Evolutionary conservation across 1,284 basidiomycete genomes (phyloP).

Genomic region (Puccinia triticina): DNA sequence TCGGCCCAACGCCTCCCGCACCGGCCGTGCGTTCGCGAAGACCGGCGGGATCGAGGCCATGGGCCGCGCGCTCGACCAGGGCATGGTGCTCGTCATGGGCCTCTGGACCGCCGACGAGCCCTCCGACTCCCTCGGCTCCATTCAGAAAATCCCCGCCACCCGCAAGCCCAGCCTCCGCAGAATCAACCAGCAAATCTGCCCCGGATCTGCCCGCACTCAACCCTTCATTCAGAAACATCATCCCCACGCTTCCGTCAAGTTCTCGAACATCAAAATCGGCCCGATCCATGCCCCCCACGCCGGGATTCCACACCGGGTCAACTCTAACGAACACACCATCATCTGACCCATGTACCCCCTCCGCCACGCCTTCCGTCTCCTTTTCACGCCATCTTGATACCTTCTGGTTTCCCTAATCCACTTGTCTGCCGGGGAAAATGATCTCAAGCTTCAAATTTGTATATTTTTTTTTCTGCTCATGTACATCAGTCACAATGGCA

Average conservation of each 20-base stretch:
- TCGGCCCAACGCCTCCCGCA: background rate
- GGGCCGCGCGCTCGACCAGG: constrained; percentile 11
- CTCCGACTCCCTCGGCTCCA: background rate
- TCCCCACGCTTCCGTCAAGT: constrained; percentile 22
- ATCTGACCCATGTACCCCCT: background rate
- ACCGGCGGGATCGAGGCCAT: constrained; percentile 22
- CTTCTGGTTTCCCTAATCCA: too few species aligned
- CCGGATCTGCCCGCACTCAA: background rate
- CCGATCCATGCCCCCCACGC: background rate
- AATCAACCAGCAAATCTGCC: background rate
- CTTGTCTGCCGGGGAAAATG: too few species aligned
- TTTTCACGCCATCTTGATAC: too few species aligned
- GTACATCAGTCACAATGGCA: too few species aligned
- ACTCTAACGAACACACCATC: background rate
- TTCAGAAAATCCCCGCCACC: background rate
- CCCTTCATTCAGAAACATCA: constrained; percentile 17
- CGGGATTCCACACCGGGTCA: background rate
- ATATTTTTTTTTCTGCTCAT: too few species aligned
- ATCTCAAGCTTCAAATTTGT: too few species aligned
- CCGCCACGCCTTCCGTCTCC: too few species aligned
- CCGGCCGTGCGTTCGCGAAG: background rate
- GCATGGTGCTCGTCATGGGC: constrained; percentile 40
- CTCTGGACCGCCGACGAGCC: constrained; percentile 25
- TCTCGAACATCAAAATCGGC: constrained; percentile 31
- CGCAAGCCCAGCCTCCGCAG: background rate